These are phyloP conservation scores for Kwoniella heveanensis DNA, from an alignment of 768 basidiomycete genomes.

Conservation along the genomic window DNA sequence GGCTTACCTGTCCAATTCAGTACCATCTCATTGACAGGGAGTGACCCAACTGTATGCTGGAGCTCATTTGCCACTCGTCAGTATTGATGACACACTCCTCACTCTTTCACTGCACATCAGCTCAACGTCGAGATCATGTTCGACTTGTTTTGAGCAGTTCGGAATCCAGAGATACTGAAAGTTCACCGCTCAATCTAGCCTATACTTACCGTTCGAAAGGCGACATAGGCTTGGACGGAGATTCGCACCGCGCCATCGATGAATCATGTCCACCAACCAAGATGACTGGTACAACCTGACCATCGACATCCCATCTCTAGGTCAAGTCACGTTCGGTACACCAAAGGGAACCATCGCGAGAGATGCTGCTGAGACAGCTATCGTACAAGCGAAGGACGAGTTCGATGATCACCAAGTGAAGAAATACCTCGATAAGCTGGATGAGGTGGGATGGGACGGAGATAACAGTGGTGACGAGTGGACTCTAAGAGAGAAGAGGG, in stretches of 20 bases:
- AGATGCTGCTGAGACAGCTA: slow-evolving; percentile 14
- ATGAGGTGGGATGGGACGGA: slow-evolving; percentile 1
- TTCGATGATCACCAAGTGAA: slow-evolving; percentile 2
- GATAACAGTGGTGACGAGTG: slow-evolving; percentile 21
- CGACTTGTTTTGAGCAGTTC: no score
- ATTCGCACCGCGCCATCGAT: no score
- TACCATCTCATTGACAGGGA: background rate
- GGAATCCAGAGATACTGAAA: no score
- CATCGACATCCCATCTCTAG: background rate
- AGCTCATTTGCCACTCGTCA: background rate
- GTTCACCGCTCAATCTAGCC: no score
- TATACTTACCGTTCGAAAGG: no score
- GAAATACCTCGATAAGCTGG: background rate
- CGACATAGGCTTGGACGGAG: no score
- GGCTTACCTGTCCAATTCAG: background rate
- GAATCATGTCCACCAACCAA: background rate
- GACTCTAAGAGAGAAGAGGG: slow-evolving; percentile 15
- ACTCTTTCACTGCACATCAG: no score
- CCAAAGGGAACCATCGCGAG: background rate
- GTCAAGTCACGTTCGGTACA: background rate
- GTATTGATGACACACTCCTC: background rate
- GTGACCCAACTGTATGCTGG: no score
- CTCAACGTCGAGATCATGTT: no score
- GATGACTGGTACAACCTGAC: background rate
- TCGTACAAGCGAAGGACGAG: slow-evolving; percentile 9